Evolutionary conservation across 805 yeast species (phyloP), one percentile per base, ranked within the genome.

Genomic region (Cyberlindnera mrakii): DNA sequence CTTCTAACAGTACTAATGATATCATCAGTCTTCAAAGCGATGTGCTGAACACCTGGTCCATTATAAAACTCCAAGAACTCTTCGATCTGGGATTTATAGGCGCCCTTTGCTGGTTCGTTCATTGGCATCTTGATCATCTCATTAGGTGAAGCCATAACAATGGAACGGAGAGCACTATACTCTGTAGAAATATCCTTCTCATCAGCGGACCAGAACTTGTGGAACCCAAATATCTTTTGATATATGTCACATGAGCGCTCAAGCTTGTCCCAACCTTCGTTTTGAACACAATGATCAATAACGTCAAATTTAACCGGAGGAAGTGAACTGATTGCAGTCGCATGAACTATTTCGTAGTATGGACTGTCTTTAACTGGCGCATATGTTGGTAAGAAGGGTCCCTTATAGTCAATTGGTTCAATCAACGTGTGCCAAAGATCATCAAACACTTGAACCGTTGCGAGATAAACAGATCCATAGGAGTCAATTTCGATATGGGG

Each of bases 1-100:
- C 68, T 62, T 3, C 58, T 47, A 13, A 87, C 82, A 0, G 88
- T 69, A 3, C 58, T 57, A 17, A 85, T 51, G 33, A 87, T 86
- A 59, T 84, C 70, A 23, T 67, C 62, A 0, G 91, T 85, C 40
- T 67, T 63, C 19, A 87, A 59, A 0, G 96, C 96, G 54, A 87
- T 67, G 57, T 87, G 96, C 63, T 87, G 96, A 30, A 88, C 75
- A 4, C 96, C 96, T 0, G 95, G 84, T 0, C 96, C 95, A 38
- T 76, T 75, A 59, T 85, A 73, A 55, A 68, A 87, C 41, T 80
- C 83, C 49, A 82, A 63, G 57, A 82, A 87, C 61, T 87, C 96
- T 61, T 86, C 95, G 46, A 87, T 82, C 57, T 87, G 96, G 3
- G 90, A 80, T 55, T 70, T 77, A 57, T 74, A 73, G 34, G 66